Evolutionary conservation across 495 filamentous ascomycete species (phyloP).

Genomic region (Podospora pseudopauciseta): DNA sequence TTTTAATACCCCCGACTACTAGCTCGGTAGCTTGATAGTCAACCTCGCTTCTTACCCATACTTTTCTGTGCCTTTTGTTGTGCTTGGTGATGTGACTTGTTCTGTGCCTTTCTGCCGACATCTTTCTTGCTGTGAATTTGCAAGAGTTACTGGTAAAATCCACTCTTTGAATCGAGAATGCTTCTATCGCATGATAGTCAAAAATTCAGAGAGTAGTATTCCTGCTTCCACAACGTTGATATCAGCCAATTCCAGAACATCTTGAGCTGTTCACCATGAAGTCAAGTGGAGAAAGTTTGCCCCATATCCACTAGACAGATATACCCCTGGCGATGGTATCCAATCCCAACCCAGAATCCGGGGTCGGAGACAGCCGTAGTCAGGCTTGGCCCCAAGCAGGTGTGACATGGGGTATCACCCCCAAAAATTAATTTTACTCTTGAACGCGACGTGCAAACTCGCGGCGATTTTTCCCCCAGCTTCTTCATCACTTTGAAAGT

Average conservation of each 20-base stretch:
- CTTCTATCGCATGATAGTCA: not conserved
- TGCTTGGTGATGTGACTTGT: not conserved
- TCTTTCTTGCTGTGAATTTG: not conserved
- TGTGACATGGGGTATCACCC: not conserved
- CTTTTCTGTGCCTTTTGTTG: not conserved
- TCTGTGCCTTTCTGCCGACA: not conserved
- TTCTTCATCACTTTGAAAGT: not conserved
- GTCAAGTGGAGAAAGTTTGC: not conserved
- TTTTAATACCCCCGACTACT: constrained; percentile 11
- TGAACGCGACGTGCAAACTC: constrained; percentile 5
- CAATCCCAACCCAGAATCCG: not conserved
- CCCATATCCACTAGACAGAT: not conserved
- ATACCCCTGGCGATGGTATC: not conserved
- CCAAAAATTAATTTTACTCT: not conserved
- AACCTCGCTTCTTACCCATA: constrained; percentile 12
- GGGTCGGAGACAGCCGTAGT: not conserved
- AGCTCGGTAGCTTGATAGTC: constrained; percentile 16
- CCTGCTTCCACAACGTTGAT: constrained; percentile 5
- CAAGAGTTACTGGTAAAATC: too few species aligned
- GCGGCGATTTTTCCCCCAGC: not conserved
- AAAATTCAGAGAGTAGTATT: constrained; percentile 5
- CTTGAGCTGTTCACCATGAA: not conserved
- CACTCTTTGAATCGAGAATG: too few species aligned
- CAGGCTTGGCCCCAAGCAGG: not conserved
- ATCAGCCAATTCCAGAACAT: constrained; percentile 2